A percentile compares a stretch with the other conserved stretches of the same genome.
Evolutionary conservation across 768 basidiomycete genomes (phyloP).

Genomic region (Mycena rebaudengoi): DNA sequence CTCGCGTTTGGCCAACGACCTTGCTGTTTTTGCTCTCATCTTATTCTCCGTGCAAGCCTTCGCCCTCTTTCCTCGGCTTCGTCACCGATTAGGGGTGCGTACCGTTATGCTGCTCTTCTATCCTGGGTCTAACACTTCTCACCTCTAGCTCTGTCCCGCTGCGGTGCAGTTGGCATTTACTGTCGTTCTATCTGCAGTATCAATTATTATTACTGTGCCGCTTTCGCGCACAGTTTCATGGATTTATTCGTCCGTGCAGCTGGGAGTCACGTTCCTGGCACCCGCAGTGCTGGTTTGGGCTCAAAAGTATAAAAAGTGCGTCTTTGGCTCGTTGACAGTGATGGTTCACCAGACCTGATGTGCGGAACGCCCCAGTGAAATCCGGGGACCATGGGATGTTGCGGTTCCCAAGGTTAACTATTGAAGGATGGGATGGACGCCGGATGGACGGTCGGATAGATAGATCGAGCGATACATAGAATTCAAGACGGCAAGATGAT

Average conservation of each 20-base stretch:
- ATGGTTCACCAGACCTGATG: constrained; percentile 17
- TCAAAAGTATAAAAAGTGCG: constrained; percentile 87
- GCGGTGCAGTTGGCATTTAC: constrained; percentile 62
- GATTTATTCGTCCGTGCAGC: constrained; percentile 58
- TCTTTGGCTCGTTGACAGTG: constrained; percentile 28
- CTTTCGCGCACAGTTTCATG: constrained; percentile 65
- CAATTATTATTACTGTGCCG: constrained; percentile 59
- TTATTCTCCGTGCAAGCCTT: constrained; percentile 86
- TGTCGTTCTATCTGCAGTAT: constrained; percentile 54
- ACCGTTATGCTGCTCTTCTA: constrained; percentile 15
- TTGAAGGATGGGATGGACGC: constrained; percentile 13
- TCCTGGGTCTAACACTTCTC: constrained; percentile 7
- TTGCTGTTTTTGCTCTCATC: constrained; percentile 89
- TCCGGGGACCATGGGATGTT: constrained; percentile 91
- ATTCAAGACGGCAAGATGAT: constrained; percentile 27
- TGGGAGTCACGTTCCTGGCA: constrained; percentile 73
- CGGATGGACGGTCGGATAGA: not conserved
- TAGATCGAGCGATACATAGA: not conserved
- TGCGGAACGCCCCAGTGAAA: constrained; percentile 63
- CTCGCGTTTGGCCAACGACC: constrained; percentile 83
- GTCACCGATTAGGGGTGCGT: constrained; percentile 74
- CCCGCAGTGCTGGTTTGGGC: constrained; percentile 85
- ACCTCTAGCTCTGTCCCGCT: constrained; percentile 59
- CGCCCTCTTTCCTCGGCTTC: constrained; percentile 83
- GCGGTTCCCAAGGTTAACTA: constrained; percentile 77